Percentiles rank a stretch among this genome's conserved stretches.
Evolutionary conservation across 345 rosid genomes (phyloP).

Genomic region (Isatis tinctoria): DNA sequence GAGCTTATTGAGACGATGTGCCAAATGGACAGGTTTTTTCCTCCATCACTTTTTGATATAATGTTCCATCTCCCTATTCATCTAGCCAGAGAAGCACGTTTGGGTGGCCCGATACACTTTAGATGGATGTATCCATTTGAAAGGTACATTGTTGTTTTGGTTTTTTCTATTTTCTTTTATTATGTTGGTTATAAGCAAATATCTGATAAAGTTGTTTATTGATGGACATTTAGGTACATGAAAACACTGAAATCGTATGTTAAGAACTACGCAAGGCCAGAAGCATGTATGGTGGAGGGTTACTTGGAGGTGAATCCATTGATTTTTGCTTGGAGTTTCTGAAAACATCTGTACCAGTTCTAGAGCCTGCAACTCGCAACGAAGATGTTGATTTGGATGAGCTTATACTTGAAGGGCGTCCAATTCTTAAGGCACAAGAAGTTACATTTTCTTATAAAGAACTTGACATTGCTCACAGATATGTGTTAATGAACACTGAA

Average conservation of each 20-base stretch:
- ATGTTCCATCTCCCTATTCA: not conserved
- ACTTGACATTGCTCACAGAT: not conserved
- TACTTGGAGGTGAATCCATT: not conserved
- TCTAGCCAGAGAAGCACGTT: not conserved
- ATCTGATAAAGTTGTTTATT: no score
- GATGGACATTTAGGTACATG: no score
- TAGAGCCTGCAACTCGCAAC: not conserved
- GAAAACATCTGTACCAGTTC: not conserved
- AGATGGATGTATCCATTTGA: conserved; percentile 12
- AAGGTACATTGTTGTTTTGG: not conserved
- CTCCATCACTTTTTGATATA: not conserved
- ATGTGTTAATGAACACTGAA: not conserved
- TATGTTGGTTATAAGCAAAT: not conserved
- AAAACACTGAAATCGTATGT: no score
- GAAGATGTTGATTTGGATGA: conserved; percentile 4
- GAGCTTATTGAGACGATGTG: conserved; percentile 47
- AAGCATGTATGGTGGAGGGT: not conserved
- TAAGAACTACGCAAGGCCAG: not conserved
- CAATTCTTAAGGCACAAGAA: not conserved
- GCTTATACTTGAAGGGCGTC: not conserved
- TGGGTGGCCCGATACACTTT: no score
- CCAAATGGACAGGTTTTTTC: conserved; percentile 60
- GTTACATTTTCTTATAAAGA: conserved; percentile 1
- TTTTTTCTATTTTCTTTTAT: not conserved
- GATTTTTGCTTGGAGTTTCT: not conserved